Base-by-base conservation (phyloP, 306 rosid genomes). In the Gillenia trifoliata region DNA sequence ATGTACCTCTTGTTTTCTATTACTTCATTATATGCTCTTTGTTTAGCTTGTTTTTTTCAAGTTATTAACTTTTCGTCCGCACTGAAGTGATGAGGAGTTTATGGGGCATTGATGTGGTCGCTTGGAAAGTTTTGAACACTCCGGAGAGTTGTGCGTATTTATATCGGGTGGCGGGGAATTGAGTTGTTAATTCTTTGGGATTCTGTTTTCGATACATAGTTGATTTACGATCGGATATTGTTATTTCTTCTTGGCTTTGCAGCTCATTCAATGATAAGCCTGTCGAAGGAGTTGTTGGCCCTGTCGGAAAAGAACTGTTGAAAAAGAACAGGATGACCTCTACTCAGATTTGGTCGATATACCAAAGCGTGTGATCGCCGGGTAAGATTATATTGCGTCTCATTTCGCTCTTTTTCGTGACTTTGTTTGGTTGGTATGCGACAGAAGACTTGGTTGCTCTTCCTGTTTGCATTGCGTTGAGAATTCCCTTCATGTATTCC, bases 51-150 rank as follows among this genome's bases (percentile, higher is more conserved):
- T n/a, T n/a, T 5, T 2, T 20, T 75, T 62, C 64, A 19, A 64
- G 54, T 40, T 57, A 40, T 72, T 5, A 19, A 12, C 74, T 29
- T 30, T 4, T 34, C 31, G 43, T 54, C 57, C 6, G 45, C 30
- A 15, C 68, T 77, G 41, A 61, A 92, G 99, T 94, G 67, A 94
- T 94, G 99, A 90, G n/a, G 99, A 81, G 97, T 94, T n/a, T 94
- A 92, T 79, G 97, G 96, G 83, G 99, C 97, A 1, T 84, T 94
- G 82, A 94, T 94, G 99, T 94, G 99, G 99, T 94, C 97, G 4
- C 77, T 94, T 65, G 97, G 97, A 49, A 92, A 75, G 96, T 94
- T 50, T 28, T 92, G 75, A 94, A 87, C 69, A 94, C 93, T 62
- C 97, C 99, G 1, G 99, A 94, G 80, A n/a, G 99, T 94, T 66